A percentile compares a stretch with the other conserved stretches of the same genome.
These are phyloP conservation scores for Juglanconis sp. DNA, from an alignment of 2,329 filamentous ascomycete species.

Conservation along the genomic window DNA sequence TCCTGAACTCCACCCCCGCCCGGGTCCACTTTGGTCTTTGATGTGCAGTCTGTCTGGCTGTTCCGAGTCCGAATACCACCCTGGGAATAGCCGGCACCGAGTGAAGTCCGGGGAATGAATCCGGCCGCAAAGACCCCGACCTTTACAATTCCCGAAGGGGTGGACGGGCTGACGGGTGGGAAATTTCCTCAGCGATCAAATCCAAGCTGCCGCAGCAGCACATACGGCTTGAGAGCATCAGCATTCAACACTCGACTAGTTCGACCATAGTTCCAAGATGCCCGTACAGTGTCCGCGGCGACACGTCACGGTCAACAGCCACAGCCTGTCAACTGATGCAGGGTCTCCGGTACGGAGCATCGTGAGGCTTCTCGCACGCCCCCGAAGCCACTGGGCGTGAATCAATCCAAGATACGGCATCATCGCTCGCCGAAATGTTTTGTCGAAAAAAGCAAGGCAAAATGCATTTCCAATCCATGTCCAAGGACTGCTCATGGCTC, in stretches of 20 bases:
- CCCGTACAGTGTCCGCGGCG: background rate
- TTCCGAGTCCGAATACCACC: background rate
- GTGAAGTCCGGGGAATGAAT: background rate
- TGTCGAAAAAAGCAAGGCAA: conserved; percentile 4
- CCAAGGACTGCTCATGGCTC: background rate
- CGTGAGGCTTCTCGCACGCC: conserved; percentile 8
- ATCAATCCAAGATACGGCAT: conserved; percentile 1
- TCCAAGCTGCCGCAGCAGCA: background rate
- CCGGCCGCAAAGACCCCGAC: background rate
- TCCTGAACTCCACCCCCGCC: background rate
- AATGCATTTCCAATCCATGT: conserved; percentile 4
- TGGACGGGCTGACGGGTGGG: background rate
- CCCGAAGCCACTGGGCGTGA: background rate
- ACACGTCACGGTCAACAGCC: background rate
- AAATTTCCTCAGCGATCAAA: background rate
- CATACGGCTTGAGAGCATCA: background rate
- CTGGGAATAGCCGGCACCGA: background rate
- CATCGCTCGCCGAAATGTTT: background rate
- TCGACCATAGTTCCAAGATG: background rate
- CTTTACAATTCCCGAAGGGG: background rate
- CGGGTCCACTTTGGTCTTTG: background rate
- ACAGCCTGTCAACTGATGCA: background rate
- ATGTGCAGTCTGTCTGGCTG: background rate
- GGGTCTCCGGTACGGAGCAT: background rate
- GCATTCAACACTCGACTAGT: background rate